Conservation (phyloP, 495 filamentous ascomycete species). For the Penicillium malachiteum region DNA sequence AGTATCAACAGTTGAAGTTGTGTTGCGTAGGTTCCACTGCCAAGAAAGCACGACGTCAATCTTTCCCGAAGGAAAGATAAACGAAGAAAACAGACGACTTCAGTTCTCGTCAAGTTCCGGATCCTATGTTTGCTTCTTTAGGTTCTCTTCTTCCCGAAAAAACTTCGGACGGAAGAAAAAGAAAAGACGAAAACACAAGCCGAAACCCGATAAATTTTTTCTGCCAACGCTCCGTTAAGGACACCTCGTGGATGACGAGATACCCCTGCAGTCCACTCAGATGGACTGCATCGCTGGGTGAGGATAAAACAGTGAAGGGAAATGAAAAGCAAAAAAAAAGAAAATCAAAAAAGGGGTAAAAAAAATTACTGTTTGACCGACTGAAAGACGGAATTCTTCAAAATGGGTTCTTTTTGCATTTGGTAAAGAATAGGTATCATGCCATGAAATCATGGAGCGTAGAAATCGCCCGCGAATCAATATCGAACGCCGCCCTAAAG, state of each 20-base stretch:
- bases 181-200: conserved; percentile 13
- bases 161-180: conserved; percentile 19
- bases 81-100: conserved; percentile 62
- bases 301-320: conserved; percentile 6
- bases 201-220: conserved; percentile 40
- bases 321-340: conserved; percentile 5
- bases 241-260: conserved; percentile 52
- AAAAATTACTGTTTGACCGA: conserved; percentile 11
- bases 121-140: neutral
- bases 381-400: conserved; percentile 8
- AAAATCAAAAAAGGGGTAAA: neutral
- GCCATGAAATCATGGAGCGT: conserved; percentile 18
- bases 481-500: conserved; percentile 23
- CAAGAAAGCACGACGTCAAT: conserved; percentile 17
- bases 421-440: conserved; percentile 28
- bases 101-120: conserved; percentile 49
- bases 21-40: conserved; percentile 69
- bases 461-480: conserved; percentile 26
- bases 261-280: conserved; percentile 64
- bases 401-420: conserved; percentile 11
- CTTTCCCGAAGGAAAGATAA: conserved; percentile 28
- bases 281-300: conserved; percentile 67
- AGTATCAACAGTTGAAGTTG: too few relatives aligned
- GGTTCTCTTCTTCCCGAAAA: neutral
- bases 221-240: conserved; percentile 78